phyloP scores from a whole-genome alignment of 768 basidiomycete genomes.

The Hygrophorus russula region DNA sequence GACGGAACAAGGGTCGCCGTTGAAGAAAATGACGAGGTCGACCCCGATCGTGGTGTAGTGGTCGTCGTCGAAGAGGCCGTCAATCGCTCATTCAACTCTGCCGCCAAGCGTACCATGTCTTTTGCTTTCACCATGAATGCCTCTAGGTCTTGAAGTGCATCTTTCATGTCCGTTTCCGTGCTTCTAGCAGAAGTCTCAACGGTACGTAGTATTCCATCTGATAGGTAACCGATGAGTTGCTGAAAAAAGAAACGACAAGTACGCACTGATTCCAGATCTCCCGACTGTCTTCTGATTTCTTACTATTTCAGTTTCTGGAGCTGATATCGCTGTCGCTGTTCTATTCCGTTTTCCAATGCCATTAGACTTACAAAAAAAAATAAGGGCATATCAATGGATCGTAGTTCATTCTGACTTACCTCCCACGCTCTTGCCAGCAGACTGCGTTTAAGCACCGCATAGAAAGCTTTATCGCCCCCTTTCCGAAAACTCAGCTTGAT shows the following conservation, averaged over 20 bases:
- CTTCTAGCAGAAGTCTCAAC: conserved; percentile 60
- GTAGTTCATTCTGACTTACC: conserved; percentile 19
- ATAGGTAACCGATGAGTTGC: conserved; percentile 3
- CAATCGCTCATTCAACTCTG: conserved; percentile 76
- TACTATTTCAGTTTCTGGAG: conserved; percentile 2
- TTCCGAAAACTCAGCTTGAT: conserved; percentile 86
- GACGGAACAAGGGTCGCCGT: conserved; percentile 22
- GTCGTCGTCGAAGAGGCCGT: conserved; percentile 29
- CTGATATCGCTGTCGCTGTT: not conserved
- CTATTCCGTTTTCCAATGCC: conserved; percentile 7
- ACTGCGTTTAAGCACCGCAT: conserved; percentile 61
- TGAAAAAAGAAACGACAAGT: not conserved
- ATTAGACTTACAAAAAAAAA: conserved; percentile 8
- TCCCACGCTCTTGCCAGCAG: conserved; percentile 72
- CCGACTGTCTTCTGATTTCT: conserved; percentile 9
- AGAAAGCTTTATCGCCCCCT: conserved; percentile 81
- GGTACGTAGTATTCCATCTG: conserved; percentile 74
- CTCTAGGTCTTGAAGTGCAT: conserved; percentile 81
- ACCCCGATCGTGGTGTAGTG: conserved; percentile 9
- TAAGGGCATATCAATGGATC: not conserved
- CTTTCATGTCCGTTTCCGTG: conserved; percentile 53
- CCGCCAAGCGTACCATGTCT: conserved; percentile 87
- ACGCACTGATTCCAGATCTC: conserved; percentile 43
- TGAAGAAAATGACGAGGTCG: conserved; percentile 20
- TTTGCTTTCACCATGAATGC: conserved; percentile 83